phyloP scores from a whole-genome alignment of 1,284 basidiomycete genomes.

The Rhodotorula sp. region DNA sequence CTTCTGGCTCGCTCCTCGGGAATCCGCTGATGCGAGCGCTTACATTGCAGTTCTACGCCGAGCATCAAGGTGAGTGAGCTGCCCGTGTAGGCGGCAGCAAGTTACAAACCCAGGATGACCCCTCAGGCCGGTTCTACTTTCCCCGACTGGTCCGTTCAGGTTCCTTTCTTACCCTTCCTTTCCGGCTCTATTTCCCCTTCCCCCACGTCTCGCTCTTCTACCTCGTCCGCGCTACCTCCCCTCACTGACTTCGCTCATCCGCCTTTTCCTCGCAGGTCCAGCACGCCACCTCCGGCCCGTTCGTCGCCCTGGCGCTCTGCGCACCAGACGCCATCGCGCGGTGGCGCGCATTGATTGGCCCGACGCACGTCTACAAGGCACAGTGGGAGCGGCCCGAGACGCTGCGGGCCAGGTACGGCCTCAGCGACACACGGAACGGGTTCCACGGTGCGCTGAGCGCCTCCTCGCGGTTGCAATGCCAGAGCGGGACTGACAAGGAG shows the following conservation, averaged over 20 bases:
- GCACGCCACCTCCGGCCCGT: conserved; percentile 44
- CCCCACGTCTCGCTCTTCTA: no score
- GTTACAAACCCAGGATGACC: not conserved
- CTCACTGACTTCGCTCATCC: no score
- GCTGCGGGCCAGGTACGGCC: conserved; percentile 40
- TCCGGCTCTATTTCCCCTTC: no score
- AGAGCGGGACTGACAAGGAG: not conserved
- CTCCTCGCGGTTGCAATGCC: no score
- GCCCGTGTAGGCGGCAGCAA: no score
- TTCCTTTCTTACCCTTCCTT: no score
- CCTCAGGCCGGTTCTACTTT: conserved; percentile 44
- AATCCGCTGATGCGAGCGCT: no score
- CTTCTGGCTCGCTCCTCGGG: not conserved
- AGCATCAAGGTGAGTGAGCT: conserved; percentile 38
- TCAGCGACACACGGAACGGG: conserved; percentile 45
- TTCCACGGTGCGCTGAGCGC: conserved; percentile 38
- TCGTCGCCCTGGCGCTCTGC: conserved; percentile 42
- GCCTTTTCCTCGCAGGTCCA: conserved; percentile 6
- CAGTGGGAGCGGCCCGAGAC: conserved; percentile 42
- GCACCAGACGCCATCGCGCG: conserved; percentile 40
- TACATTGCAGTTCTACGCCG: conserved; percentile 40
- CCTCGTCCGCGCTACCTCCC: no score
- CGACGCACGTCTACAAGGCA: conserved; percentile 43
- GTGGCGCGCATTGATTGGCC: conserved; percentile 45
- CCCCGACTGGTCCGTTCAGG: conserved; percentile 35